Conservation (phyloP, 2,329 filamentous ascomycete species). For the Xylaria sp. region DNA sequence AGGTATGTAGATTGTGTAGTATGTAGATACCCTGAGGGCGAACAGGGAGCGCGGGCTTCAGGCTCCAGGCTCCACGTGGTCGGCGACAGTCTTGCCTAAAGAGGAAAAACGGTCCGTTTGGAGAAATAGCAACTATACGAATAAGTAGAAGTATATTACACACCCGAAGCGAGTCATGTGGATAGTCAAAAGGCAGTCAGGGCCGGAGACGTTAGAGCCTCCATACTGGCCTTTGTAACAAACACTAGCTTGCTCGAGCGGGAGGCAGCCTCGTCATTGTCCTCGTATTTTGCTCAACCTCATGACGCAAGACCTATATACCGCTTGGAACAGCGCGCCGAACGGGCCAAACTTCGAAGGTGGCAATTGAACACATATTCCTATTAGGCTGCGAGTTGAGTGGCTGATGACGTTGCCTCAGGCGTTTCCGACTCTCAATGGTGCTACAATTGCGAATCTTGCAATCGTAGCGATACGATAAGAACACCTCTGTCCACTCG, state of each 20-base stretch:
- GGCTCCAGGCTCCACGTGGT: constrained; percentile 14
- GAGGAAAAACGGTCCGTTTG: constrained; percentile 28
- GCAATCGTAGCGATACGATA: constrained; percentile 3
- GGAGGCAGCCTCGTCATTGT: constrained; percentile 13
- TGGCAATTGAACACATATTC: background rate
- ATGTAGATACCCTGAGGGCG: background rate
- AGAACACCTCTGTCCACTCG: background rate
- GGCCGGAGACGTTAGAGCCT: background rate
- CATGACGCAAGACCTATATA: constrained; percentile 16
- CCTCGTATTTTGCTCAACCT: constrained; percentile 1
- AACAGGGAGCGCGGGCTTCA: constrained; percentile 3
- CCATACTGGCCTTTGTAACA: background rate
- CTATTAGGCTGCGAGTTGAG: background rate
- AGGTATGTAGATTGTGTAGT: background rate
- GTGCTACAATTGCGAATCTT: background rate
- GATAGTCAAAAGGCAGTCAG: background rate
- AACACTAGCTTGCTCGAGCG: background rate
- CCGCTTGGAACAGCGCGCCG: constrained; percentile 9
- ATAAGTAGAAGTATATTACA: background rate
- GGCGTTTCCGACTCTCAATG: too few relatives aligned
- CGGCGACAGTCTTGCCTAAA: constrained; percentile 21
- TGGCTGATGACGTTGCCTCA: background rate
- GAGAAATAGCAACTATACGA: background rate
- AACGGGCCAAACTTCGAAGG: background rate
- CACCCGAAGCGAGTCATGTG: constrained; percentile 15